phyloP scores from a whole-genome alignment of 352 stramenopile genomes.

The Proteromonas lacertae region DNA sequence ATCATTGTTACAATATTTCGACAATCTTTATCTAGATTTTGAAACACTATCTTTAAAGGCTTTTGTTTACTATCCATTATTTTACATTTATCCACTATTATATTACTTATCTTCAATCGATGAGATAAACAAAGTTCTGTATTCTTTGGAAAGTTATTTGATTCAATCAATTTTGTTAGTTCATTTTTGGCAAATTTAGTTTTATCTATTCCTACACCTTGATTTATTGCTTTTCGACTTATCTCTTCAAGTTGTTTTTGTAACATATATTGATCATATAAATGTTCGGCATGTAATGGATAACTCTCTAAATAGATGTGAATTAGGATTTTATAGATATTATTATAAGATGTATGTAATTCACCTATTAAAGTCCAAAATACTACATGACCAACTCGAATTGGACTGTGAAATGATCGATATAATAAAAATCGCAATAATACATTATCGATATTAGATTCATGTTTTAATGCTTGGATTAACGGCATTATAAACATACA shows the following conservation, averaged over 20 bases:
- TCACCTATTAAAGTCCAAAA: conserved; percentile 21
- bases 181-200: too few species aligned
- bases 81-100: conserved; percentile 33
- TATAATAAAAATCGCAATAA: conserved; percentile 18
- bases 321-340: too few species aligned
- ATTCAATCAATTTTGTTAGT: too few species aligned
- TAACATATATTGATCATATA: too few species aligned
- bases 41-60: conserved; percentile 40
- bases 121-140: too few species aligned
- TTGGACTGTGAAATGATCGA: conserved; percentile 11
- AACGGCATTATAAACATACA: conserved; percentile 26
- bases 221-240: too few species aligned
- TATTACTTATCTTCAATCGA: conserved; percentile 9
- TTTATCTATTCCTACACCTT: too few species aligned
- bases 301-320: too few species aligned
- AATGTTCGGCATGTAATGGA: too few species aligned
- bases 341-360: conserved; percentile 7
- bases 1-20: conserved; percentile 33
- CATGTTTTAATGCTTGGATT: conserved; percentile 19
- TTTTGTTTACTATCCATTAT: conserved; percentile 71
- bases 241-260: too few species aligned
- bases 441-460: conserved; percentile 17
- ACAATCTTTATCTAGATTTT: conserved; percentile 3
- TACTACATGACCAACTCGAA: conserved; percentile 14
- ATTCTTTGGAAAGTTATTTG: too few species aligned